phyloP scores from a whole-genome alignment of 805 yeast genomes.

The Candida coleopterorum region DNA sequence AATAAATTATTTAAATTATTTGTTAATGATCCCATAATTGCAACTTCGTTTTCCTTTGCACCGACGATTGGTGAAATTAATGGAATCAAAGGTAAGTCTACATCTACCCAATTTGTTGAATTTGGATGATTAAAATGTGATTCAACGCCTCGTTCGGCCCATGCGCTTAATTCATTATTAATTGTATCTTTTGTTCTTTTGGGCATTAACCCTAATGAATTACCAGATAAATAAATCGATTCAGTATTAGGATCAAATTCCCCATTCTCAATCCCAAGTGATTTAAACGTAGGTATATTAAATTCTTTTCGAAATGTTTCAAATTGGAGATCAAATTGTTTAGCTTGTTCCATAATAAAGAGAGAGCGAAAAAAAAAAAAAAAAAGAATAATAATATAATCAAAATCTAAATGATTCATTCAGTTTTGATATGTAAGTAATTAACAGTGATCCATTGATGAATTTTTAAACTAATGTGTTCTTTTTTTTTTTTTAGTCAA shows the following conservation, averaged over 20 bases:
- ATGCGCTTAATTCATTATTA: constrained; percentile 67
- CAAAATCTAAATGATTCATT: constrained; percentile 61
- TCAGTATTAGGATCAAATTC: constrained; percentile 12
- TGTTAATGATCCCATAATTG: constrained; percentile 83
- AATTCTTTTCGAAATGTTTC: constrained; percentile 45
- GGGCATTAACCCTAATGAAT: constrained; percentile 93
- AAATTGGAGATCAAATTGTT: constrained; percentile 35
- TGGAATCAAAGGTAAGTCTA: constrained; percentile 72
- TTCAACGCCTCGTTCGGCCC: constrained; percentile 79
- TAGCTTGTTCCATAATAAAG: constrained; percentile 12
- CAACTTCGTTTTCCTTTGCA: constrained; percentile 71
- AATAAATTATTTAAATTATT: constrained; percentile 73
- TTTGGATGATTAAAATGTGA: constrained; percentile 74
- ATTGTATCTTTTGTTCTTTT: constrained; percentile 52
- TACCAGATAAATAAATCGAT: constrained; percentile 77
- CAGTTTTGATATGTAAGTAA: constrained; percentile 72
- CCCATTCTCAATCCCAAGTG: constrained; percentile 45
- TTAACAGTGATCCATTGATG: background rate
- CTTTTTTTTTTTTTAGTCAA: constrained; percentile 69
- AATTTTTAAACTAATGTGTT: constrained; percentile 22
- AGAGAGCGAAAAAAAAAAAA: background rate
- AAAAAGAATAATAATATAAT: background rate
- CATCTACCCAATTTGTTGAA: constrained; percentile 73
- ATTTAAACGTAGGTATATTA: constrained; percentile 59
- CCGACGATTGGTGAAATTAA: constrained; percentile 73